Conservation (phyloP, 108 stramenopile species). For the Cyclotella choctawhatcheeana region DNA sequence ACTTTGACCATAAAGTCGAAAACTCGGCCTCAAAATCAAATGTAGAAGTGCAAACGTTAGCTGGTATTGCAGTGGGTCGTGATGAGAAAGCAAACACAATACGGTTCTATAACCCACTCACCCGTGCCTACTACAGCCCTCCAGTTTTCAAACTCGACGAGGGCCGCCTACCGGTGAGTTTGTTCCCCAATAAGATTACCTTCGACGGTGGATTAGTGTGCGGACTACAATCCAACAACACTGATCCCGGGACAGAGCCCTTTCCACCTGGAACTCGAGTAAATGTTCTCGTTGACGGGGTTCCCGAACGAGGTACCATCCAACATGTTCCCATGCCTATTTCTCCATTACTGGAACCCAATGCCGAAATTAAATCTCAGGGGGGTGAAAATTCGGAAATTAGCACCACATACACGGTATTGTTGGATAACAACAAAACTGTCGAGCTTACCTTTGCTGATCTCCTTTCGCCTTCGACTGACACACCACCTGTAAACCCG, state of each 20-base stretch:
- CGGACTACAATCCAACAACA: constrained; percentile 7
- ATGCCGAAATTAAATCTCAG: too few relatives aligned
- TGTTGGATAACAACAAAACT: too few relatives aligned
- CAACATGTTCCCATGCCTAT: neutral
- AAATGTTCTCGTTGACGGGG: neutral
- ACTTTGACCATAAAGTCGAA: neutral
- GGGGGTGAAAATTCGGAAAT: too few relatives aligned
- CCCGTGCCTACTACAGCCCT: constrained; percentile 12
- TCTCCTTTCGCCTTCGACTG: too few relatives aligned
- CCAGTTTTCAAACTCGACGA: constrained; percentile 22
- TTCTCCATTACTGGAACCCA: too few relatives aligned
- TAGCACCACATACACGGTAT: too few relatives aligned
- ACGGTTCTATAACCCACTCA: constrained; percentile 15
- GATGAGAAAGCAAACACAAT: constrained; percentile 6
- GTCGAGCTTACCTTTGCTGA: too few relatives aligned
- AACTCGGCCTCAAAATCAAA: neutral
- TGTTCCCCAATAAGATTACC: constrained; percentile 1
- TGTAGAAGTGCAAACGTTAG: neutral
- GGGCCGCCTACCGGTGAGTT: neutral
- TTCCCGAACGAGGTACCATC: neutral
- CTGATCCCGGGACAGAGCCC: constrained; percentile 13
- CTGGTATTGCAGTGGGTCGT: constrained; percentile 2
- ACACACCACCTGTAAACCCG: too few relatives aligned
- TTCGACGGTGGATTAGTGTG: constrained; percentile 19
- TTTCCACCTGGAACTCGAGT: constrained; percentile 20